Percentiles rank a stretch among this genome's conserved stretches.
These are phyloP conservation scores for Skeletonema menzelii DNA, from an alignment of 108 stramenopile genomes.

Conservation along the genomic window DNA sequence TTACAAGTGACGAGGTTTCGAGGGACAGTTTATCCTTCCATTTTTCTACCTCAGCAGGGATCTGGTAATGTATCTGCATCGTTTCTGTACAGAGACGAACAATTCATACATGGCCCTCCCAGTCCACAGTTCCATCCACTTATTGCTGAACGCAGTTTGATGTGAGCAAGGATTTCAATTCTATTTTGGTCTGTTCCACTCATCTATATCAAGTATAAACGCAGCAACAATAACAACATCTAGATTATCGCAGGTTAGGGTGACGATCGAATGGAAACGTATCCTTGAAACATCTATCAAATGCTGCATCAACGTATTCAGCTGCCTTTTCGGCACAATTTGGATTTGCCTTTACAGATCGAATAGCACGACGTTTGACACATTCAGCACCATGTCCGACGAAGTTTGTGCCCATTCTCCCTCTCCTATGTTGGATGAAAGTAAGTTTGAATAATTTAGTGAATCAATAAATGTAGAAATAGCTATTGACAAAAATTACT, in stretches of 20 bases:
- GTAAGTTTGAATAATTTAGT: neutral
- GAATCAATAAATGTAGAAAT: neutral
- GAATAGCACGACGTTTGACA: slow-evolving; percentile 72
- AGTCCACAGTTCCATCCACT: slow-evolving; percentile 65
- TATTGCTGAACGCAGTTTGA: slow-evolving; percentile 76
- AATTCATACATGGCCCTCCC: slow-evolving; percentile 61
- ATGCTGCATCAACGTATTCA: slow-evolving; percentile 84
- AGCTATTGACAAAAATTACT: slow-evolving; percentile 27
- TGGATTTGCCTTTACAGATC: slow-evolving; percentile 84
- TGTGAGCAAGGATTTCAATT: slow-evolving; percentile 36
- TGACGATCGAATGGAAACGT: slow-evolving; percentile 89
- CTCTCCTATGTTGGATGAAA: slow-evolving; percentile 12
- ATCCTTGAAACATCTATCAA: slow-evolving; percentile 83
- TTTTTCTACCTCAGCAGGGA: slow-evolving; percentile 57
- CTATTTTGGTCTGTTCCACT: too few species aligned
- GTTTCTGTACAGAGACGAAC: slow-evolving; percentile 58
- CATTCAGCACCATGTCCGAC: slow-evolving; percentile 75
- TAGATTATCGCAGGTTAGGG: slow-evolving; percentile 66
- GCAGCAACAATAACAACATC: neutral
- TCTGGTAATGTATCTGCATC: slow-evolving; percentile 36
- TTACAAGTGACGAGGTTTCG: slow-evolving; percentile 68
- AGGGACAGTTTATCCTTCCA: slow-evolving; percentile 73
- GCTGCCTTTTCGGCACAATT: slow-evolving; percentile 79
- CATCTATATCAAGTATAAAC: neutral
- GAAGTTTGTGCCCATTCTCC: slow-evolving; percentile 42